phyloP scores from a whole-genome alignment of 495 filamentous ascomycete species.

The Staphylotrichum longicolle region DNA sequence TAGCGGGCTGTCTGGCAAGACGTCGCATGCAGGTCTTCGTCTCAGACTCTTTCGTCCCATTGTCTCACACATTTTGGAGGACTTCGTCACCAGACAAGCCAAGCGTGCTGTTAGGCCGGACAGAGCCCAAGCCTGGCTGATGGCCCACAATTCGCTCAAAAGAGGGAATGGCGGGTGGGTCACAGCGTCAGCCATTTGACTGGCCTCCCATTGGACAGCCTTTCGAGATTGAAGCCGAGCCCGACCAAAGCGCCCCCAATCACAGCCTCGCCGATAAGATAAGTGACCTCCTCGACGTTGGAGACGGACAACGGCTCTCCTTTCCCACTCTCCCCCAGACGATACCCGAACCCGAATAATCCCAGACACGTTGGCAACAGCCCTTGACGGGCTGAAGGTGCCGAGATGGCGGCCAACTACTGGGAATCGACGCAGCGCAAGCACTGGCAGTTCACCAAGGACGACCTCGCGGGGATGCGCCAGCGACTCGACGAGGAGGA shows the following conservation, averaged over 20 bases:
- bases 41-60: background rate
- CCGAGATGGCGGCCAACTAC: conserved; percentile 86
- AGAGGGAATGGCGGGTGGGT: too few species aligned
- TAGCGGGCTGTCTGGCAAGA: background rate
- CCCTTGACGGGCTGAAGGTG: background rate
- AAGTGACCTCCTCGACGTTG: background rate
- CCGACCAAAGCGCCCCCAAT: background rate
- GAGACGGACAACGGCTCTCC: background rate
- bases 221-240: background rate
- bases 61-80: background rate
- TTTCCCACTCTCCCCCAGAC: background rate
- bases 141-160: too few species aligned
- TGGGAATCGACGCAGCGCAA: conserved; percentile 91
- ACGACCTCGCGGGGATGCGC: conserved; percentile 70
- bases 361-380: background rate
- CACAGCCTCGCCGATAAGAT: conserved; percentile 17
- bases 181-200: background rate
- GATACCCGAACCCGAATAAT: background rate
- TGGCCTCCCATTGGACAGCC: conserved; percentile 9
- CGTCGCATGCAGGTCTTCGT: background rate
- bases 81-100: background rate
- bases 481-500: conserved; percentile 71
- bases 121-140: background rate
- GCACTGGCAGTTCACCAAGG: conserved; percentile 85
- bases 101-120: background rate